phyloP scores from a whole-genome alignment of 1,284 basidiomycete species.

The Athelia psychrophila region DNA sequence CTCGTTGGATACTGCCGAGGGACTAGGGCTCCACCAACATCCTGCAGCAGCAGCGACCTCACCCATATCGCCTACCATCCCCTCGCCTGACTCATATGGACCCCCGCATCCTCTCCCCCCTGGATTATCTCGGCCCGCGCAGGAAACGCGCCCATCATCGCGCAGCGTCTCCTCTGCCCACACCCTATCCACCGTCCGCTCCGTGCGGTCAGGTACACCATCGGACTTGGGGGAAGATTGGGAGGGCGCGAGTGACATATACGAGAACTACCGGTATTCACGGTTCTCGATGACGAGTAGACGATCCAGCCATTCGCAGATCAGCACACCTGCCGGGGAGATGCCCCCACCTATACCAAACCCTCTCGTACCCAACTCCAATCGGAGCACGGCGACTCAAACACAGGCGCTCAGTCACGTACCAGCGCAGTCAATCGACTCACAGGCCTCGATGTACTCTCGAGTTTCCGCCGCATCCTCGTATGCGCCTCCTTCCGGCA shows the following conservation, averaged over 20 bases:
- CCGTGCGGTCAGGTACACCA: too few relatives aligned
- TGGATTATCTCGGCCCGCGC: conserved; percentile 4
- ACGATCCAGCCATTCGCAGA: conserved; percentile 17
- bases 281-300: conserved; percentile 50
- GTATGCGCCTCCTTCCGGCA: background rate
- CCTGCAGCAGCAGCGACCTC: background rate
- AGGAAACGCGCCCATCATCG: conserved; percentile 11
- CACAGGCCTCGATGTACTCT: background rate
- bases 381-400: background rate
- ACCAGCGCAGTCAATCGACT: background rate
- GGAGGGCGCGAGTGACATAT: conserved; percentile 66
- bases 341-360: background rate
- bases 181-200: background rate
- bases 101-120: background rate
- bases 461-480: conserved; percentile 3
- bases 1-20: background rate
- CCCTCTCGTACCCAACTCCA: background rate
- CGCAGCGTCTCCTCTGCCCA: background rate
- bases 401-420: background rate
- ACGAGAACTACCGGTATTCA: conserved; percentile 74
- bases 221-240: conserved; percentile 46
- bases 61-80: background rate
- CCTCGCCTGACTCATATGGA: background rate
- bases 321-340: background rate
- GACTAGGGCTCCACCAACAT: background rate